Evolutionary conservation across 768 basidiomycete genomes (phyloP).

Genomic region (Hebeloma cylindrosporum): DNA sequence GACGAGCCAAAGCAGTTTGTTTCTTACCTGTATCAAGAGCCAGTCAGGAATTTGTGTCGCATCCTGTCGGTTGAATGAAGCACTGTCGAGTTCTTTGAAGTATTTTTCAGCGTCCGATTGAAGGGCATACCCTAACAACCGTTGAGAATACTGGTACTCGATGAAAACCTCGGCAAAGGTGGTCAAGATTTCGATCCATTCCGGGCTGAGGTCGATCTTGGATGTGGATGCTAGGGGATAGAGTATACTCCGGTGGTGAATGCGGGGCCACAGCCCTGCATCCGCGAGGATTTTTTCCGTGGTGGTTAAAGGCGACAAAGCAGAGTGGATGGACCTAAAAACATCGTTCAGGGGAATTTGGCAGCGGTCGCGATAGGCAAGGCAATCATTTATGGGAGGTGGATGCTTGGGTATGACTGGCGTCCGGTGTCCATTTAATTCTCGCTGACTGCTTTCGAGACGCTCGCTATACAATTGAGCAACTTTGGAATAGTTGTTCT

Average conservation of each 20-base stretch:
- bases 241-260: conserved; percentile 33
- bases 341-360: background rate
- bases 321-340: conserved; percentile 4
- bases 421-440: conserved; percentile 4
- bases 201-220: conserved; percentile 6
- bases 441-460: conserved; percentile 6
- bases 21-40: conserved; percentile 43
- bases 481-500: background rate
- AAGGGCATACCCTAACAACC: conserved; percentile 26
- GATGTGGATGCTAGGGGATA: conserved; percentile 28
- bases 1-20: conserved; percentile 9
- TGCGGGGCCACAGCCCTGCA: conserved; percentile 37
- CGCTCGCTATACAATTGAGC: conserved; percentile 6
- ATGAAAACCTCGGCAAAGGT: conserved; percentile 29
- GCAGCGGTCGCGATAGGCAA: conserved; percentile 12
- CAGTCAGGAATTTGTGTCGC: conserved; percentile 36
- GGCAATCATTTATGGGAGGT: conserved; percentile 1
- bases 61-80: conserved; percentile 12
- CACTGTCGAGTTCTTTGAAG: conserved; percentile 26
- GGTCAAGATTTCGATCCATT: conserved; percentile 33
- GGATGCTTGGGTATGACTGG: background rate
- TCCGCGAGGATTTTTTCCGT: conserved; percentile 14
- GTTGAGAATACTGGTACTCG: conserved; percentile 36
- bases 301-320: conserved; percentile 7
- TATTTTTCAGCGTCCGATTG: conserved; percentile 31